Conservation (phyloP, 257 asterid genomes). For the Fraxinus anomala region DNA sequence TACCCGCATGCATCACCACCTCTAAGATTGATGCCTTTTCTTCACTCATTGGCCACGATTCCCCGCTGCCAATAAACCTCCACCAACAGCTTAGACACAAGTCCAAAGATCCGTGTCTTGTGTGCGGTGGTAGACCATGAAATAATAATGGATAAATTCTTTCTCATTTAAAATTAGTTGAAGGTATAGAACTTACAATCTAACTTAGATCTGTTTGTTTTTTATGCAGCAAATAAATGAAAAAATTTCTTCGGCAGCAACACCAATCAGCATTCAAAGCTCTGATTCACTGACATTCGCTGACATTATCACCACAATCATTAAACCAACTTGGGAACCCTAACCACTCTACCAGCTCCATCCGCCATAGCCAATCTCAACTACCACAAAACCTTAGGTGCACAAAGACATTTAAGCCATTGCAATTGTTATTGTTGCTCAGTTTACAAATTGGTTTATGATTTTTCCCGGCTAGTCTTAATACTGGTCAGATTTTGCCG, state of each 20-base stretch:
- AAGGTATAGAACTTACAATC: neutral
- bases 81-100: neutral
- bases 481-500: neutral
- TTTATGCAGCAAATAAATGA: neutral
- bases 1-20: neutral
- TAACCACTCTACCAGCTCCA: slow-evolving; percentile 3
- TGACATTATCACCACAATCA: neutral
- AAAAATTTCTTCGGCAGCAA: neutral
- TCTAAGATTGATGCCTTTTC: neutral
- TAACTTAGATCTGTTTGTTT: neutral
- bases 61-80: neutral
- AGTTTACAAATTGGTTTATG: neutral
- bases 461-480: neutral
- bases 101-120: neutral
- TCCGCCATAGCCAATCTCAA: neutral
- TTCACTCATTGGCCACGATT: neutral
- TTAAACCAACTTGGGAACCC: neutral
- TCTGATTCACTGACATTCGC: neutral
- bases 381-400: neutral
- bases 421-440: neutral
- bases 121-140: neutral
- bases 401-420: neutral
- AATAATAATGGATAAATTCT: neutral
- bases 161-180: neutral
- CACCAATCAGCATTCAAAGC: neutral